A percentile compares a stretch with the other conserved stretches of the same genome.
Conservation (phyloP, 2,329 filamentous ascomycete species). For the Ophiostoma populinum region DNA sequence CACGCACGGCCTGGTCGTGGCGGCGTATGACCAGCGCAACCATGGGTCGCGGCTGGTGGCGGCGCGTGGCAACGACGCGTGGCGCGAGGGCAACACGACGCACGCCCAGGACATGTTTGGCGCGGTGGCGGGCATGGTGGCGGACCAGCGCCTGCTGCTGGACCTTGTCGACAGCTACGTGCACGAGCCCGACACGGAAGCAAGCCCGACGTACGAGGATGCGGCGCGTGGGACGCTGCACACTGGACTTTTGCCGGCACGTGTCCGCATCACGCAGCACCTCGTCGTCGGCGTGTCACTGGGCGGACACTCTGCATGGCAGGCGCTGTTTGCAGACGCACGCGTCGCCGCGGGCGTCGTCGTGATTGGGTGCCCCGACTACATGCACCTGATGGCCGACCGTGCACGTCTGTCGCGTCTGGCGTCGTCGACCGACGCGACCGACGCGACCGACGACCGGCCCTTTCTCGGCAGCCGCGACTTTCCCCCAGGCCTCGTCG, state of each 20-base stretch:
- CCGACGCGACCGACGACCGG: constrained; percentile 35
- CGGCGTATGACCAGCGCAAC: constrained; percentile 84
- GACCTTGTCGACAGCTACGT: constrained; percentile 47
- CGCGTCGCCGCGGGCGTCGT: constrained; percentile 63
- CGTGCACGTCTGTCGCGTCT: constrained; percentile 58
- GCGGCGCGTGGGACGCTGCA: neutral
- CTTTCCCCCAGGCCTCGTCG: constrained; percentile 54
- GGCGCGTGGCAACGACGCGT: constrained; percentile 53
- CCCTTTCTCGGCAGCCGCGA: constrained; percentile 60
- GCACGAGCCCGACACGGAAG: neutral
- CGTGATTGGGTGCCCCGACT: constrained; percentile 83
- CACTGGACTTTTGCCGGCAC: constrained; percentile 4
- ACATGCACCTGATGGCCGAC: constrained; percentile 53
- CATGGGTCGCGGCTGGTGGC: constrained; percentile 62
- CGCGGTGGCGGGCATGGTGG: constrained; percentile 52
- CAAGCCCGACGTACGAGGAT: neutral
- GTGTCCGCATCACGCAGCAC: constrained; percentile 24
- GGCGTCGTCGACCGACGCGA: constrained; percentile 38
- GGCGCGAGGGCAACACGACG: constrained; percentile 58
- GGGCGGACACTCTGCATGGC: constrained; percentile 80
- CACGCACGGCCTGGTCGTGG: constrained; percentile 43
- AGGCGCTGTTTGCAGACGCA: constrained; percentile 60
- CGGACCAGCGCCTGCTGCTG: constrained; percentile 60
- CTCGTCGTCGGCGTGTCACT: constrained; percentile 68
- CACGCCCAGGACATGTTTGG: constrained; percentile 91